phyloP scores from a whole-genome alignment of 2,329 filamentous ascomycete genomes.

The Diaporthe citrichinensis region DNA sequence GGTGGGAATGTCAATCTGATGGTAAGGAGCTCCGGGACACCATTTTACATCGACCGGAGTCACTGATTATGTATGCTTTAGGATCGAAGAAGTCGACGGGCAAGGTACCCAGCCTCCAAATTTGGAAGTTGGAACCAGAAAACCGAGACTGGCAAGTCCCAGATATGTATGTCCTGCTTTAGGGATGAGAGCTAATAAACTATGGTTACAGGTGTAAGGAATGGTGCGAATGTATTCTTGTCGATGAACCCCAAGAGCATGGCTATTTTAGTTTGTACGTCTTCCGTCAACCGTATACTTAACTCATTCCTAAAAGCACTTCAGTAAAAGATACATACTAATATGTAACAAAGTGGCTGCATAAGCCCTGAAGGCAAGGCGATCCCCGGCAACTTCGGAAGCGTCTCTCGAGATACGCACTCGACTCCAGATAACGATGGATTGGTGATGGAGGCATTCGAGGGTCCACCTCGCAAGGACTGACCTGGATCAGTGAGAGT shows the following conservation, averaged over 20 bases:
- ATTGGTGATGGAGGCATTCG: background rate
- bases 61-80: background rate
- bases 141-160: background rate
- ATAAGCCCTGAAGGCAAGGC: background rate
- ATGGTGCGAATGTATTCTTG: background rate
- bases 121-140: too few species aligned
- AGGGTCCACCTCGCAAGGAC: background rate
- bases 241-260: background rate
- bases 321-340: background rate
- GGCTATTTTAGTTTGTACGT: background rate
- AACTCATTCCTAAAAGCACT: background rate
- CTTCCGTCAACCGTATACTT: background rate
- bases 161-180: background rate
- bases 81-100: background rate
- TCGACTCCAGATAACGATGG: background rate
- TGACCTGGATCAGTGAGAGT: background rate
- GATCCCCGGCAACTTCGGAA: background rate
- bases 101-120: background rate
- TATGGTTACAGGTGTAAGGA: background rate
- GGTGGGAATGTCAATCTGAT: background rate
- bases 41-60: background rate
- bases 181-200: background rate
- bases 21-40: background rate
- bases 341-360: background rate
- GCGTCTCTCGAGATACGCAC: background rate